Percentiles rank a stretch among this genome's conserved stretches.
phyloP scores from a whole-genome alignment of 345 rosid species.

The Bruguiera parviflora region DNA sequence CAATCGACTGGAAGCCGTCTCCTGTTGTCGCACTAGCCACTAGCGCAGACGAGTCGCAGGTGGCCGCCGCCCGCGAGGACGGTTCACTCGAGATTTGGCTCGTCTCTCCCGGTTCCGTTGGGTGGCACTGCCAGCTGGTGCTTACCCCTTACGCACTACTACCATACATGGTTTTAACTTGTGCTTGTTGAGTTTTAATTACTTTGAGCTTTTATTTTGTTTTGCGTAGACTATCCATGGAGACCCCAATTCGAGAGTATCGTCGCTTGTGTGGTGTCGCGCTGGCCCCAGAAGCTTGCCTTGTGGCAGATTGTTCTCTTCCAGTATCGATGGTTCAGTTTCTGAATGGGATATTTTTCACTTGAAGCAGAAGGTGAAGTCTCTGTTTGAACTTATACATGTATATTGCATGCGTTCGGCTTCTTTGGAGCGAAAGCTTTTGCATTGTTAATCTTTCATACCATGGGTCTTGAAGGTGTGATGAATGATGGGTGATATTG shows the following conservation, averaged over 20 bases:
- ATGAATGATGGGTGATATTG: too few species aligned
- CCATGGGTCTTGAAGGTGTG: too few species aligned
- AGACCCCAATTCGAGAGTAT: constrained; percentile 62
- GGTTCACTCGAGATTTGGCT: constrained; percentile 98
- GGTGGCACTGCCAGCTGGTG: constrained; percentile 99
- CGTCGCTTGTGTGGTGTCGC: constrained; percentile 80
- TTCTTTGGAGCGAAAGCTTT: too few species aligned
- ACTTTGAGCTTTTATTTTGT: not conserved
- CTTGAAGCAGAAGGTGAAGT: constrained; percentile 73
- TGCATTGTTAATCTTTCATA: too few species aligned
- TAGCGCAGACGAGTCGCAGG: constrained; percentile 64
- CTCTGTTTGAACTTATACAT: not conserved
- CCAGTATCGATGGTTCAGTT: constrained; percentile 77
- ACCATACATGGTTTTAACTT: too few species aligned
- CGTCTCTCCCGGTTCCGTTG: constrained; percentile 85
- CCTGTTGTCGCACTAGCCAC: constrained; percentile 85
- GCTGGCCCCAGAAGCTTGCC: constrained; percentile 47
- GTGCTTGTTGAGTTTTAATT: not conserved
- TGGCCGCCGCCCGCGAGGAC: constrained; percentile 89
- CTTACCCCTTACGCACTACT: not conserved
- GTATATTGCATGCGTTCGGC: too few species aligned
- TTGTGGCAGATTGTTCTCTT: constrained; percentile 76
- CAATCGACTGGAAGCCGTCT: constrained; percentile 86
- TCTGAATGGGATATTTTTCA: constrained; percentile 87
- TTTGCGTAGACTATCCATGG: constrained; percentile 71